Evolutionary conservation across 495 filamentous ascomycete species (phyloP), one percentile per base, ranked within the genome.

Genomic region (Neurospora sp.): DNA sequence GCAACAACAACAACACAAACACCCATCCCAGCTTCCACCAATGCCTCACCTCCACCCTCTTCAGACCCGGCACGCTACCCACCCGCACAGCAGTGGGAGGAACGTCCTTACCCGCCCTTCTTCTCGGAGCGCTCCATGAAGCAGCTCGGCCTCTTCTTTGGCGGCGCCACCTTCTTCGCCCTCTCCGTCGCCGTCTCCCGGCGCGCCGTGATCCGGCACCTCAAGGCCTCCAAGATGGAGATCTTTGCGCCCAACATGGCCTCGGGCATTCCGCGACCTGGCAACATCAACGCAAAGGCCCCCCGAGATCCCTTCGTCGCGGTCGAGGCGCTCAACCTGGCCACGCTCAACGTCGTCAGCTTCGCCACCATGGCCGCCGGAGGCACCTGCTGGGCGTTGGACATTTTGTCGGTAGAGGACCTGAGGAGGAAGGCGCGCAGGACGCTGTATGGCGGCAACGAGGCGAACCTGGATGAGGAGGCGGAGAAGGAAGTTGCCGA

Each of bases 261-360:
- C 76, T 74, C 77, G 77, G 77, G 69, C 76, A 75, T 66, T 4
- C 20, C 31, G 39, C 59, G 85, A 16, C 54, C 27, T 9, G 54
- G 54, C 12, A 66, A 66, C 54, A 66, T 66, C 54, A 66, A 66
- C 14, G 27, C 54, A 35, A 27, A 35, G 39, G 18, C 23, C 1
- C 16, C 16, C 48, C 62, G 76, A 80, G 88, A 91, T 69, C 83
- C 86, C 2, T 74, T 88, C 39, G 89, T 94, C 27, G 94, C 94
- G 0, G 78, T 93, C 59, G 90, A 95, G 79, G 94, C 94, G 6
- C 83, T 97, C 12, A 90, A 89, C 70, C 80, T 97, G n/a, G 94
- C 94, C 0, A 96, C 93, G 0, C 83, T 97, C 72, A 95, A 96
- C 76, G 90, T 93, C 5, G 35, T 90, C 35, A 90, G 89, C 72